Base-by-base conservation (phyloP, 495 filamentous ascomycete genomes). In the Glutinoglossum americanum region DNA sequence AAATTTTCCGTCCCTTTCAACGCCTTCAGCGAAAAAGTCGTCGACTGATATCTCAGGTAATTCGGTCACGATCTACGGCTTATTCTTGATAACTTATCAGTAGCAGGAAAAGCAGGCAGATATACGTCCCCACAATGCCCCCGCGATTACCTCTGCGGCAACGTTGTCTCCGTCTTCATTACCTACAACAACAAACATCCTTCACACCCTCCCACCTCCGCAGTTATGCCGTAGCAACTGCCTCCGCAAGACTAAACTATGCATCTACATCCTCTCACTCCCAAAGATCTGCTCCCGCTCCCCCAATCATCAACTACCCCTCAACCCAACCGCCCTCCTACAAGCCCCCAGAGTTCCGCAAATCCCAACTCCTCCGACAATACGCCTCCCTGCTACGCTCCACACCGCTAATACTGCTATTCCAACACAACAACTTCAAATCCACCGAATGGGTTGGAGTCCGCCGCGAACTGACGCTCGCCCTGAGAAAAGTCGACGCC, bases 391-490 rank as follows among this genome's bases (percentile, higher is more conserved):
- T 96, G 60, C 80, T 98, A 60, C 87, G 85, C 47, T 89, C 89
- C 39, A 81, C 85, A 19, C 89, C 92, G 49, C 70, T 97, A 26
- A 82, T 94, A 65, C 77, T 98, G 59, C 73, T 97, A 64, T 90
- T 98, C 76, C 90, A 97, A 70, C 92, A 97, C 76, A 94, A 89
- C 76, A 97, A 96, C 69, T 73, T 98, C 55, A 84, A 82, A 55
- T 80, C 89, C 4, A 72, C 74, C 44, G 92, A 98, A 77, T 95
- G 89, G 90, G 74, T 80, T 30, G 81, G 81, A 13, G 78, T 98
- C 58, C 77, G 92, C 56, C 81, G 92, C 57, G 93, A 97, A 70
- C 71, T 98, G 21, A 67, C 69, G 25, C 69, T 70, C 6, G 88
- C 87, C 0, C 67, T 97, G 17, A 64, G 68, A 26, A 85, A 81